Evolutionary conservation across 2,329 filamentous ascomycete genomes (phyloP), one percentile per base, ranked within the genome.

Genomic region (Clonostachys rhizophaga): DNA sequence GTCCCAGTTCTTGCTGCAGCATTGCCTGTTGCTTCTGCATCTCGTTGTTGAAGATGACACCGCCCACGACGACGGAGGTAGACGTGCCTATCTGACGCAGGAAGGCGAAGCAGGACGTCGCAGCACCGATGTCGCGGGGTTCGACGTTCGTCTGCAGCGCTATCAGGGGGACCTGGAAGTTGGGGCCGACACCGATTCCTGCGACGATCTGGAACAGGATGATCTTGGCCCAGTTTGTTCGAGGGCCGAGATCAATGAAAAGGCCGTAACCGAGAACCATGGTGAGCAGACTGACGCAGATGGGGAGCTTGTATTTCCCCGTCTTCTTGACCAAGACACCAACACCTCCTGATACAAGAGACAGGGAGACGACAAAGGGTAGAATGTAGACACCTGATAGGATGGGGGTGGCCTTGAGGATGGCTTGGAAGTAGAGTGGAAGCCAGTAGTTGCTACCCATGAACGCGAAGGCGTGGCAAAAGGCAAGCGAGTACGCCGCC

Each of bases 371-470:
- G 9, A 86, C 86, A 51, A 80, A 81, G 1, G 89, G 85, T 13
- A 94, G 73, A 14, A 90, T 64, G 58, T 89, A 89, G 43, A 91
- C 81, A 44, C 89, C 89, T 2, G 83, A 87, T 33, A 86, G 69
- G 35, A 91, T 78, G 0, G 89, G 85, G 0, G 77, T 75, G 3
- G 81, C 81, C 44, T 86, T 78, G 40, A 89, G 74, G 45, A 88
- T 83, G 45, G 84, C 79, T 66, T 95, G 89, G 67, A 91, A 92
- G 71, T 95, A 96, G 3, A 95, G 75, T 0, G 89, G 89, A 5
- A 95, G 74, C 68, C 87, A 95, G 72, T 92, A 95, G 51, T 79
- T 82, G 33, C 80, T 82, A 1, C 85, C 80, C 58, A 92, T 90
- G 71, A 92, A 92, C 53, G 87, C 82, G 54, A 85, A 79, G 41